Conservation (phyloP, 768 basidiomycete genomes). For the Hericium alpestre region DNA sequence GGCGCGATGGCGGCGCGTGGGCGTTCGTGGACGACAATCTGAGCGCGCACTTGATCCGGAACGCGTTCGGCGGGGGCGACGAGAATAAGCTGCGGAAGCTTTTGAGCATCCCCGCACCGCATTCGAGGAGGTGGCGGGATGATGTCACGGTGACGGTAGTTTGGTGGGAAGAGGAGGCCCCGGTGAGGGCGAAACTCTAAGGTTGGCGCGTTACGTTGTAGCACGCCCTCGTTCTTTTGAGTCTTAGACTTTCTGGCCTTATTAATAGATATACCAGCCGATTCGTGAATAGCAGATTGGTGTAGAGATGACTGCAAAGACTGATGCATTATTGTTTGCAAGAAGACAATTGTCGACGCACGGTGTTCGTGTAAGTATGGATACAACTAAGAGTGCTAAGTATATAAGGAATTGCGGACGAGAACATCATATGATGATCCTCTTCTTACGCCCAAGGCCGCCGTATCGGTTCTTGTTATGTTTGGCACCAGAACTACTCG, state of each 20-base stretch:
- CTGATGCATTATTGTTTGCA: conserved; percentile 1
- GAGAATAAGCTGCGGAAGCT: conserved; percentile 41
- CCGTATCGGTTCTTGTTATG: conserved; percentile 18
- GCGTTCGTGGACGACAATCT: conserved; percentile 72
- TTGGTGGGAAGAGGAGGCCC: conserved; percentile 64
- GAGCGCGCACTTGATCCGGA: conserved; percentile 76
- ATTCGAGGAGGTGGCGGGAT: conserved; percentile 69
- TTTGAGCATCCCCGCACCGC: conserved; percentile 76
- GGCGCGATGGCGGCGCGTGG: conserved; percentile 44
- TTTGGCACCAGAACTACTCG: not conserved
- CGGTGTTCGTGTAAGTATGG: not conserved
- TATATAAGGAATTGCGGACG: not conserved
- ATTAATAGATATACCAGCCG: not conserved
- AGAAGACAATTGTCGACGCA: not conserved
- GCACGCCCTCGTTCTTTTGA: no score
- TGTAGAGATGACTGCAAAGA: not conserved
- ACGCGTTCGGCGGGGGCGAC: conserved; percentile 86
- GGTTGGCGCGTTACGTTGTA: no score
- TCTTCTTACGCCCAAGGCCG: conserved; percentile 19
- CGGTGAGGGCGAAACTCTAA: conserved; percentile 44
- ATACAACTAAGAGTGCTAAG: not conserved
- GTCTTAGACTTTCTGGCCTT: no score
- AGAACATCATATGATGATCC: conserved; percentile 22
- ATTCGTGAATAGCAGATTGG: not conserved
- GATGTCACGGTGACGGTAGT: conserved; percentile 80